Percentiles rank a stretch among this genome's conserved stretches.
Evolutionary conservation across 352 stramenopile species (phyloP).

Genomic region (Sclerospora graminicola): DNA sequence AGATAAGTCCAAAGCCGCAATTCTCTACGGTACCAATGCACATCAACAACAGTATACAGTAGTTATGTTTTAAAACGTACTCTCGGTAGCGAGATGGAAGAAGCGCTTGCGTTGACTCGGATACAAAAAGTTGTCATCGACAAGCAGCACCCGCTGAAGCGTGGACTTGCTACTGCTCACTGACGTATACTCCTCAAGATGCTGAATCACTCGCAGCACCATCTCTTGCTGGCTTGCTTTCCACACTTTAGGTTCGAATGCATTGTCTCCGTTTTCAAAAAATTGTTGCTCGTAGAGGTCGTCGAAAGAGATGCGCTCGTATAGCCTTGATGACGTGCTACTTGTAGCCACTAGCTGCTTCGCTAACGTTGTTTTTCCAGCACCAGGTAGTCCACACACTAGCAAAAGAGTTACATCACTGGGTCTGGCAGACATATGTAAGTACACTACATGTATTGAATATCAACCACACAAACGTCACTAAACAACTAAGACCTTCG

Average conservation of each 20-base stretch:
- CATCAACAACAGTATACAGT: slow-evolving; percentile 8
- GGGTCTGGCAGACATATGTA: slow-evolving; percentile 9
- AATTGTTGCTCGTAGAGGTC: slow-evolving; percentile 30
- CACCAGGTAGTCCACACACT: slow-evolving; percentile 52
- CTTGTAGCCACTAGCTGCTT: slow-evolving; percentile 10
- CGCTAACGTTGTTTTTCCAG: slow-evolving; percentile 60
- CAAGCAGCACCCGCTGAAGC: slow-evolving; percentile 32
- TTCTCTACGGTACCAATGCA: slow-evolving; percentile 18
- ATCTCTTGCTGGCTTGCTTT: slow-evolving; percentile 45
- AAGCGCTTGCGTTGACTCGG: slow-evolving; percentile 63
- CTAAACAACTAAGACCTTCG: background rate
- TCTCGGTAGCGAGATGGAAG: slow-evolving; percentile 34
- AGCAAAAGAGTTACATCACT: slow-evolving; percentile 28
- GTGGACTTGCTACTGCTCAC: background rate
- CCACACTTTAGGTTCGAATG: slow-evolving; percentile 44
- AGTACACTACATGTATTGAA: background rate
- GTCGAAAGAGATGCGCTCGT: slow-evolving; percentile 46
- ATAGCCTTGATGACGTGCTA: slow-evolving; percentile 2
- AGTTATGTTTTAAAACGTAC: slow-evolving; percentile 12
- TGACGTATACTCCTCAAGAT: slow-evolving; percentile 6
- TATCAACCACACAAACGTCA: slow-evolving; percentile 6
- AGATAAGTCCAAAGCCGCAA: slow-evolving; percentile 39
- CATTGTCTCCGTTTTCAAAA: background rate
- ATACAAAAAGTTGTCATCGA: slow-evolving; percentile 68
- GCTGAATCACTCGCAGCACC: slow-evolving; percentile 14